These are phyloP conservation scores for Saturnispora zaruensis DNA, from an alignment of 805 yeast species.

Conservation along the genomic window DNA sequence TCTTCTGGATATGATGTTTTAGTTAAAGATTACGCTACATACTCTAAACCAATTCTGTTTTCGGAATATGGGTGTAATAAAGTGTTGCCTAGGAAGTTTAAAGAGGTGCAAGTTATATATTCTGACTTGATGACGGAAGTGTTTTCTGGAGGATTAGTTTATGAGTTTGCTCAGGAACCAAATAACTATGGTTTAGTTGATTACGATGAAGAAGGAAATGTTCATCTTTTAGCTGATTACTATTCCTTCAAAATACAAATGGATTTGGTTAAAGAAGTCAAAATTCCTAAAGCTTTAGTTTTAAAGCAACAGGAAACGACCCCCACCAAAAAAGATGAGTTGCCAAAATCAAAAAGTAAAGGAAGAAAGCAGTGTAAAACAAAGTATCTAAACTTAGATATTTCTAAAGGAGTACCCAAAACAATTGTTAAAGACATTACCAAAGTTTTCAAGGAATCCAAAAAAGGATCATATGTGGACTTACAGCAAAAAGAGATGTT, in stretches of 20 bases:
- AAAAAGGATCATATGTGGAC: constrained; percentile 42
- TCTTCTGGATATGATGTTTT: constrained; percentile 67
- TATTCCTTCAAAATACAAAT: constrained; percentile 37
- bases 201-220: constrained; percentile 38
- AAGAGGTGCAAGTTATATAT: constrained; percentile 70
- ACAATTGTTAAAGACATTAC: constrained; percentile 13
- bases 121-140: constrained; percentile 72
- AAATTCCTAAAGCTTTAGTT: constrained; percentile 17
- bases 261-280: constrained; percentile 26
- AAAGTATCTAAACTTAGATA: constrained; percentile 36
- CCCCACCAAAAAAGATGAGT: not conserved
- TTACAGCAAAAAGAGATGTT: constrained; percentile 36
- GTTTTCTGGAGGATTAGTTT: constrained; percentile 91
- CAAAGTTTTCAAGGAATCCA: constrained; percentile 9
- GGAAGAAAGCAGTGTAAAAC: constrained; percentile 28
- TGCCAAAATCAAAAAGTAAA: not conserved
- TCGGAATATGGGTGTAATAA: constrained; percentile 89
- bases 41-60: constrained; percentile 73
- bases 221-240: constrained; percentile 37
- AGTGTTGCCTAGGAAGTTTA: constrained; percentile 57
- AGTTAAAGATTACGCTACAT: constrained; percentile 58
- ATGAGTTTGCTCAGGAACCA: constrained; percentile 78
- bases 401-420: constrained; percentile 41
- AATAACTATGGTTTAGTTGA: constrained; percentile 77
- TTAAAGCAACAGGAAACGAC: constrained; percentile 13